Conservation (phyloP, 2,329 filamentous ascomycete species). For the Curvularia spicifera region DNA sequence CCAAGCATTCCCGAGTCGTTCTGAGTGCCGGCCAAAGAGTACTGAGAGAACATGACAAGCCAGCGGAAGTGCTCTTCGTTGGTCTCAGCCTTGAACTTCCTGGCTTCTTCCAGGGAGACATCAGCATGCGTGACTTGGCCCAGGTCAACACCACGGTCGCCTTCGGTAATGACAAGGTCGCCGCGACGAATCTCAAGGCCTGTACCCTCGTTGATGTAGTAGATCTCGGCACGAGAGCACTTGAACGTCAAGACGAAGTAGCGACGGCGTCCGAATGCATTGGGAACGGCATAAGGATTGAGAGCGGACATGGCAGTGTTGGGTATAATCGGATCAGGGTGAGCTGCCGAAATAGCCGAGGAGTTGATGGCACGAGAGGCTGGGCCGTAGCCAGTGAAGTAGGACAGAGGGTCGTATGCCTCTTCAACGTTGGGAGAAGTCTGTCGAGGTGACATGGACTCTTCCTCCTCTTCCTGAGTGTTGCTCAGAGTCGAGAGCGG, state of each 20-base stretch:
- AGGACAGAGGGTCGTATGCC: slow-evolving; percentile 54
- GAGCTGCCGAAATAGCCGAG: slow-evolving; percentile 45
- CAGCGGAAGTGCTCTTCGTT: slow-evolving; percentile 96
- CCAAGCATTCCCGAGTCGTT: slow-evolving; percentile 60
- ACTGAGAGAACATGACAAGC: slow-evolving; percentile 96
- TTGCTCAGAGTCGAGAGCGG: slow-evolving; percentile 36
- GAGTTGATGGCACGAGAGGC: slow-evolving; percentile 46
- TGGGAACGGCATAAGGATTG: slow-evolving; percentile 47
- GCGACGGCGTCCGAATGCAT: slow-evolving; percentile 40
- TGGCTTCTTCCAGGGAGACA: slow-evolving; percentile 84
- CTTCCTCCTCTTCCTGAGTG: slow-evolving; percentile 44
- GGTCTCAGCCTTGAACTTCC: slow-evolving; percentile 87
- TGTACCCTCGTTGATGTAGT: slow-evolving; percentile 95
- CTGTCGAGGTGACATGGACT: slow-evolving; percentile 32
- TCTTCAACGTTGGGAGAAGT: slow-evolving; percentile 58
- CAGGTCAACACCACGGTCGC: slow-evolving; percentile 92
- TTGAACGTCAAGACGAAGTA: slow-evolving; percentile 96
- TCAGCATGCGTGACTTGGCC: slow-evolving; percentile 91
- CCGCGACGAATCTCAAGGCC: slow-evolving; percentile 88
- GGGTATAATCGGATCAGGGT: slow-evolving; percentile 41
- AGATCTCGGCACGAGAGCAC: slow-evolving; percentile 91
- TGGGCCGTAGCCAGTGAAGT: slow-evolving; percentile 48
- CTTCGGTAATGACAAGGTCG: slow-evolving; percentile 96
- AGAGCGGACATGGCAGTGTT: slow-evolving; percentile 29
- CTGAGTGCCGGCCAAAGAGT: slow-evolving; percentile 42